Base-by-base conservation (phyloP, 495 filamentous ascomycete species). In the Hypoxylon cercidicola region DNA sequence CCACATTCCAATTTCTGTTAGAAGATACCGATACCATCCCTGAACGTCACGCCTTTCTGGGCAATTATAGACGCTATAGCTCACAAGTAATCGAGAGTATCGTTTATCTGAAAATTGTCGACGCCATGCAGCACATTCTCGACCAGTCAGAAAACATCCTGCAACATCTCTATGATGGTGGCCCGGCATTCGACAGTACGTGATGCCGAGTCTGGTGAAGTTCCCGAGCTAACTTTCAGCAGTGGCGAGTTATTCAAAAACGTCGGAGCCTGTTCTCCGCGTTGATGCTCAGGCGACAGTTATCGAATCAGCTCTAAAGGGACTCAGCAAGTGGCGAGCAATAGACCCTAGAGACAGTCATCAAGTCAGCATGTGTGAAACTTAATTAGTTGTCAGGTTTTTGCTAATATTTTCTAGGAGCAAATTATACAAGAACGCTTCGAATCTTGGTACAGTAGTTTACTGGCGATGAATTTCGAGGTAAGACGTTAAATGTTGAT, bases 1-100 rank as follows among this genome's bases (percentile, higher is more conserved):
- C 90, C 7, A 91, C 89, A 12, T 83, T 93, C 25, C 77, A 91
- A 34, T 93, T 97, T 59, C 83, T 99, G 6, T 77, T 91, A 49
- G 93, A 97, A 61, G 95, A 99, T 72, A 91, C 97, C 30, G 96
- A 98, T 74, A 97, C 95, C 0, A 82, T 93, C 28, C 96, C 96
- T 1, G 96, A 99, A 74, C 83, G 91, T 20, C 95, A 99, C 78
- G 91, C 93, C 11, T 99, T 99, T 73, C 84, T 98, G n/a, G 94
- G 95, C 0, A 98, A 98, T 68, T 99, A 97, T 72, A 82, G 93
- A 19, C 86, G 96, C 45, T 98, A 96, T 67, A 95, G 93, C 72
- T 85, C 86, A 10, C 87, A 88, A 30, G 86, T 97, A 4, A 90
- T 98, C 46, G 93, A 97, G 75, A 82, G 81, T 25, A 91, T 97